A percentile compares a stretch with the other conserved stretches of the same genome.
These are phyloP conservation scores for Nicotiana undulata DNA, from an alignment of 257 asterid species.

Conservation along the genomic window DNA sequence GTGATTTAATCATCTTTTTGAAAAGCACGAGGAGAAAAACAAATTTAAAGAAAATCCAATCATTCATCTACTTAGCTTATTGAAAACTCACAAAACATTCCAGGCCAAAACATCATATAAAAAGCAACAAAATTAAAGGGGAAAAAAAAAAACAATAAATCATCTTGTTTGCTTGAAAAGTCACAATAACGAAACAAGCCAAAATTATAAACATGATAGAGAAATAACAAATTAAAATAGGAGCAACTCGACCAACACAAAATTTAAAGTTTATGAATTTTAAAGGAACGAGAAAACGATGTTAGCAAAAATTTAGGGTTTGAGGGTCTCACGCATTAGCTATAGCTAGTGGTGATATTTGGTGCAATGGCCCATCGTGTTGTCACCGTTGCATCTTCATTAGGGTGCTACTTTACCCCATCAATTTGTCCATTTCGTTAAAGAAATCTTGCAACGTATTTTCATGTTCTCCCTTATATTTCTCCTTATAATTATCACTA, in stretches of 20 bases:
- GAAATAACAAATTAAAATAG: background rate
- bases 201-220: background rate
- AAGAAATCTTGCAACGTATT: background rate
- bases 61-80: background rate
- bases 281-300: background rate
- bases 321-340: background rate
- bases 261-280: no score
- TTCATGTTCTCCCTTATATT: background rate
- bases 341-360: slow-evolving; percentile 17
- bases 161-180: background rate
- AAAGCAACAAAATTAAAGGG: background rate
- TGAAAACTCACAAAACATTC: background rate
- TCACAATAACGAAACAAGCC: background rate
- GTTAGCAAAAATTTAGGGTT: background rate
- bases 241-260: background rate
- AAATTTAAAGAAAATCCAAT: background rate
- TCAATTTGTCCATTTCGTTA: slow-evolving; percentile 13
- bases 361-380: slow-evolving; percentile 26
- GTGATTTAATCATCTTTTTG: slow-evolving; percentile 14
- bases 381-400: slow-evolving; percentile 25
- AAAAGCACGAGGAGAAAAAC: background rate
- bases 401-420: slow-evolving; percentile 10
- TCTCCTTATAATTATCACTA: background rate
- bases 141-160: background rate
- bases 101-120: background rate